Base-by-base conservation (phyloP, 495 filamentous ascomycete species). In the Penicillium malachiteum region DNA sequence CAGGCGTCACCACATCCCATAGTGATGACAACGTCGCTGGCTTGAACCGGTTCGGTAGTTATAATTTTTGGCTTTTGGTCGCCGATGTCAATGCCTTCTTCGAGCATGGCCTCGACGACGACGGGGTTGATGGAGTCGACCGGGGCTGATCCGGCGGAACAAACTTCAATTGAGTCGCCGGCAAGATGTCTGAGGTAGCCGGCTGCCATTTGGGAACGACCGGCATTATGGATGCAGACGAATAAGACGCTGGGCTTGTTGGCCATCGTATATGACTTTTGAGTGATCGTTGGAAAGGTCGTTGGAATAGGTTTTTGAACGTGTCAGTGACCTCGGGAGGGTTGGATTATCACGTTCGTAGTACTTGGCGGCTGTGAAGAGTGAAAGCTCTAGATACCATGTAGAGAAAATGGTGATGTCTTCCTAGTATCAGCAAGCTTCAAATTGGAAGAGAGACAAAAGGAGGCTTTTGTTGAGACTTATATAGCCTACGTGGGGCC, bases 161-260 rank as follows among this genome's bases (percentile, higher is more conserved):
- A 60, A n/a, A 67, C 64, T 59, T 67, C 57, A 46, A 67, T 55
- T 39, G 55, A 40, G 56, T 64, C 58, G 26, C 63, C 63, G 6
- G 63, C 63, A 21, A 69, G 63, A 39, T 62, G 54, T 16, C 33
- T 41, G 9, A 69, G 60, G 53, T 57, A 69, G 33, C 55, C 66
- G 11, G 66, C 66, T n/a, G 66, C 66, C 58, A 69, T 69, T 58
- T 69, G 66, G 1, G 66, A 69, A 41, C 66, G 66, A 16, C 66
- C 66, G 43, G 66, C 66, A 43, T 69, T 69, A 31, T 69, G 64
- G 43, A 69, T 45, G 64, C 64, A 69, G 54, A 69, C 60, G 41
- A 69, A 67, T 31, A 66, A 48, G 54, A 66, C 64, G 33, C 58
- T 69, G 41, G 66, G 63, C 48, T 59, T 68, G 31, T 57, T 44